These are phyloP conservation scores for Digitaria exilis DNA, from an alignment of 202 grass and related monocot genomes.

Conservation along the genomic window DNA sequence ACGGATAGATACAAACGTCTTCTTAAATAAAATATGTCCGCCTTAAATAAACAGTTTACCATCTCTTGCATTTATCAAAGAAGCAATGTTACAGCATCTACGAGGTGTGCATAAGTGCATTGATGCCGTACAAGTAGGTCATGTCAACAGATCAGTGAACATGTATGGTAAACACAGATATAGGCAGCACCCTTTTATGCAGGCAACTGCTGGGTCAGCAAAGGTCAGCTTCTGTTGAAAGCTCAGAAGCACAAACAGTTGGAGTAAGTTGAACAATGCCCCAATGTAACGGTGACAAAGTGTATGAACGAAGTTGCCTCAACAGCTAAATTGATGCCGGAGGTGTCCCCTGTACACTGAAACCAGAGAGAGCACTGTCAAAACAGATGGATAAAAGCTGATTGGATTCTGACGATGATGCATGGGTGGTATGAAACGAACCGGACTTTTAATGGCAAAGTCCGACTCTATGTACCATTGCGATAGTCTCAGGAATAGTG, in stretches of 20 bases:
- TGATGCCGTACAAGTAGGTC: not conserved
- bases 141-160: not conserved
- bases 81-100: not conserved
- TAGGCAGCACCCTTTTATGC: not conserved
- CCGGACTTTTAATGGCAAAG: too few species aligned
- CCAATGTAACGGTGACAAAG: not conserved
- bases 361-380: not conserved
- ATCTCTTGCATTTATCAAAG: not conserved
- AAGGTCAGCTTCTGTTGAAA: not conserved
- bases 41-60: too few species aligned
- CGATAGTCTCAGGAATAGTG: too few species aligned
- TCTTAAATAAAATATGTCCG: too few species aligned
- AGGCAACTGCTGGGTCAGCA: not conserved
- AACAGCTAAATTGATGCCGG: not conserved
- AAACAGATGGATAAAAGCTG: not conserved
- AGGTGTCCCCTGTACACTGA: conserved; percentile 1
- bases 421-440: too few species aligned
- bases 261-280: not conserved
- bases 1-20: too few species aligned
- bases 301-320: conserved; percentile 24
- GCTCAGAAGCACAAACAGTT: conserved; percentile 14
- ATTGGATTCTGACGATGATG: not conserved
- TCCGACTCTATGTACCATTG: too few species aligned
- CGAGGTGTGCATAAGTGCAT: not conserved
- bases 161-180: not conserved